These are phyloP conservation scores for Pleodorina starrii DNA, from an alignment of 139 green algal genomes.

Conservation along the genomic window DNA sequence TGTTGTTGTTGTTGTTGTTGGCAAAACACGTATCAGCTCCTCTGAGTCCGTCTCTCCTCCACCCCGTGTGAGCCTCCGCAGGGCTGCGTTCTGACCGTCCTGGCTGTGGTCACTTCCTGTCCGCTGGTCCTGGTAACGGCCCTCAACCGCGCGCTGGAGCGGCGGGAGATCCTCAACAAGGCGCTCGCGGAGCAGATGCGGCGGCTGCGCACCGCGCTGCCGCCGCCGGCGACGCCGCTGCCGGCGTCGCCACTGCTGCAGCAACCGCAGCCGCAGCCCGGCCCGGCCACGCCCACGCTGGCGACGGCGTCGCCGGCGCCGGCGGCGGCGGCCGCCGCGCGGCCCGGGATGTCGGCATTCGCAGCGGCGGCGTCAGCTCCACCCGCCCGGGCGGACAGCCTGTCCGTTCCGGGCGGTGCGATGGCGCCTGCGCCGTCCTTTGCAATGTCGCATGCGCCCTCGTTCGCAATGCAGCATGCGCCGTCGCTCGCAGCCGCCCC, in stretches of 20 bases:
- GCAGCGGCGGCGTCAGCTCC: not conserved
- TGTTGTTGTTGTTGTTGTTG: too few species aligned
- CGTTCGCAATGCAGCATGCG: not conserved
- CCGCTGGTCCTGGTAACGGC: not conserved
- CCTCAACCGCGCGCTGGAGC: conserved; percentile 11
- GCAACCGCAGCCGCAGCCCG: not conserved
- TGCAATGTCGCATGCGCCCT: not conserved
- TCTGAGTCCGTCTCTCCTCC: too few species aligned
- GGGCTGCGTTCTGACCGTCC: conserved; percentile 35
- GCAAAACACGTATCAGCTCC: too few species aligned
- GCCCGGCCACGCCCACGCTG: not conserved
- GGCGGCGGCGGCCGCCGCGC: not conserved
- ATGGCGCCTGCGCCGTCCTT: conserved; percentile 15
- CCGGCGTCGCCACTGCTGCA: not conserved
- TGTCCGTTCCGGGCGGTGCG: not conserved
- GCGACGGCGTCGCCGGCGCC: not conserved
- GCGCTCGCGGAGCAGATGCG: conserved; percentile 35
- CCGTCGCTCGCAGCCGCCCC: too few species aligned
- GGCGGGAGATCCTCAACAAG: conserved; percentile 34
- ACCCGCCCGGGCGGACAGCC: not conserved
- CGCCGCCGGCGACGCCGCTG: not conserved
- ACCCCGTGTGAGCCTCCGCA: too few species aligned
- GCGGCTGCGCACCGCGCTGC: not conserved
- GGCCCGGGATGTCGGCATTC: not conserved
- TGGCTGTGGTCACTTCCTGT: conserved; percentile 19